A percentile compares a stretch with the other conserved stretches of the same genome.
Evolutionary conservation across 2,329 filamentous ascomycete genomes (phyloP).

Genomic region (Aureobasidium pullulans): DNA sequence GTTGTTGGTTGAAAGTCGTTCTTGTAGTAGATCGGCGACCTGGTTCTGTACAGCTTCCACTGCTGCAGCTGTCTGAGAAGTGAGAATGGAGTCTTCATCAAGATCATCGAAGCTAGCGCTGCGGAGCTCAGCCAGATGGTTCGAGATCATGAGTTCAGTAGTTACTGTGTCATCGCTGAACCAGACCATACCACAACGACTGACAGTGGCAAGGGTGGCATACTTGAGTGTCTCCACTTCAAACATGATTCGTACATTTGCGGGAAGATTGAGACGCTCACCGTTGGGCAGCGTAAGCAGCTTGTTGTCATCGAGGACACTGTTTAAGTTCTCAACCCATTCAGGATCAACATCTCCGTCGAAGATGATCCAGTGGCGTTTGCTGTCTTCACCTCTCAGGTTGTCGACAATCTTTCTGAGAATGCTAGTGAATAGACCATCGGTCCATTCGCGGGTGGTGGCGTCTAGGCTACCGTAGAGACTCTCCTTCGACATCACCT

Average conservation of each 20-base stretch:
- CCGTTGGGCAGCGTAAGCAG: constrained; percentile 93
- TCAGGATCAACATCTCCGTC: constrained; percentile 98
- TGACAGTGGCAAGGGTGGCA: constrained; percentile 95
- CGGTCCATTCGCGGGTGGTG: constrained; percentile 97
- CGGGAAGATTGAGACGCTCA: constrained; percentile 87
- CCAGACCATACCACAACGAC: constrained; percentile 99
- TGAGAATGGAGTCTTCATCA: constrained; percentile 79
- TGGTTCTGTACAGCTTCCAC: constrained; percentile 70
- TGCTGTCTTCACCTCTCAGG: constrained; percentile 89
- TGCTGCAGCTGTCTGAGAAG: constrained; percentile 56
- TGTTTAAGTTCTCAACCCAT: constrained; percentile 99
- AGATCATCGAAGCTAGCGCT: constrained; percentile 86
- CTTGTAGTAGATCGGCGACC: constrained; percentile 70
- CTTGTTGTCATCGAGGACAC: constrained; percentile 98
- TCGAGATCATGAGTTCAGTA: constrained; percentile 80
- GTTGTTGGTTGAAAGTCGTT: constrained; percentile 67
- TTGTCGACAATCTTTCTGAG: constrained; percentile 98
- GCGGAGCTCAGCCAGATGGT: constrained; percentile 80
- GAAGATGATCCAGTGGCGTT: constrained; percentile 98
- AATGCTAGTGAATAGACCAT: constrained; percentile 96
- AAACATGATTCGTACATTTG: constrained; percentile 99
- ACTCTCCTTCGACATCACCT: constrained; percentile 99
- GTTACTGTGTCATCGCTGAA: constrained; percentile 98
- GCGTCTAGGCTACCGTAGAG: constrained; percentile 93
- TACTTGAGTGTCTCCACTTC: constrained; percentile 98